Evolutionary conservation across 768 basidiomycete genomes (phyloP).

Genomic region (Mycena crocata): DNA sequence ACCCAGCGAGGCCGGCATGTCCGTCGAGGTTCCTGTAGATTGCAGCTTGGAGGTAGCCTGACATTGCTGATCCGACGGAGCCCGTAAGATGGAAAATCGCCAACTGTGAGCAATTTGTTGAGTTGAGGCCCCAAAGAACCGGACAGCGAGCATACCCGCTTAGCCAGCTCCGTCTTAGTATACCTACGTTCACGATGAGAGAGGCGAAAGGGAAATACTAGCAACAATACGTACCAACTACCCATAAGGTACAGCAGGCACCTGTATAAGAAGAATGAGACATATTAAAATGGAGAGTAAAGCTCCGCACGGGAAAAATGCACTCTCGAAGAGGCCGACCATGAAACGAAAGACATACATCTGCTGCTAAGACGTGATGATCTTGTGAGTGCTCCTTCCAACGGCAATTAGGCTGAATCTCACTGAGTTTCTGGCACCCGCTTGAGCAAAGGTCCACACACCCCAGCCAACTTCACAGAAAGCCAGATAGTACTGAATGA

Average conservation of each 20-base stretch:
- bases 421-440: conserved; percentile 36
- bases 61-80: conserved; percentile 39
- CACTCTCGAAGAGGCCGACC: conserved; percentile 39
- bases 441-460: conserved; percentile 41
- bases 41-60: conserved; percentile 41
- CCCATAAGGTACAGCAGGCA: conserved; percentile 38
- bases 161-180: conserved; percentile 39
- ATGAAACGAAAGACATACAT: conserved; percentile 41
- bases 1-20: conserved; percentile 37
- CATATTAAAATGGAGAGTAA: not conserved
- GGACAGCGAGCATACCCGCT: conserved; percentile 19
- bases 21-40: conserved; percentile 39
- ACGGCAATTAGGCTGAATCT: not conserved
- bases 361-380: conserved; percentile 24
- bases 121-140: not conserved
- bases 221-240: conserved; percentile 32
- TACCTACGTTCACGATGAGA: conserved; percentile 10
- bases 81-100: conserved; percentile 42
- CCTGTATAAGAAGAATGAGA: not conserved
- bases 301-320: conserved; percentile 37
- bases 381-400: not conserved
- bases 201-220: not conserved
- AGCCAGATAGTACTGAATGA: conserved; percentile 29
- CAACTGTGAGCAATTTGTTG: not conserved
- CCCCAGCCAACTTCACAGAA: conserved; percentile 42